Conservation (phyloP, 495 filamentous ascomycete genomes). For the Trichoderma orchidacearum region DNA sequence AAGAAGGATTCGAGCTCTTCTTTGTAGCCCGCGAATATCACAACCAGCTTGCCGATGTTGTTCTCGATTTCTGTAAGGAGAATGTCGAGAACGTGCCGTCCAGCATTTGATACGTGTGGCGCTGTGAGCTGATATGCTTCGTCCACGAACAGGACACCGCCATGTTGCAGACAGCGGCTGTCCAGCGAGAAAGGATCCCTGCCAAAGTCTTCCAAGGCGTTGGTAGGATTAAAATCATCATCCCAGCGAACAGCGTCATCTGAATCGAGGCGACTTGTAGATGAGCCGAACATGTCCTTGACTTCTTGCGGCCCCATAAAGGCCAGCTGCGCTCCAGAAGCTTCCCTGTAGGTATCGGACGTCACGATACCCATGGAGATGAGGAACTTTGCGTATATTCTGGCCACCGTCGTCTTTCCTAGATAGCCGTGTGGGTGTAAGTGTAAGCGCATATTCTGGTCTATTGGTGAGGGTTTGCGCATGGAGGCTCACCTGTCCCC, state of each 20-base stretch:
- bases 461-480: background rate
- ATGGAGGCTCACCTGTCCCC: constrained; percentile 37
- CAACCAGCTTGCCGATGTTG: constrained; percentile 58
- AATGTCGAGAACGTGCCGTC: constrained; percentile 54
- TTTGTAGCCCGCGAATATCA: constrained; percentile 67
- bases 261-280: background rate
- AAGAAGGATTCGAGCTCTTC: constrained; percentile 72
- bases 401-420: constrained; percentile 70
- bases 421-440: background rate
- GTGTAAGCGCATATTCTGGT: too few relatives aligned
- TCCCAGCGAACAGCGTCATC: background rate
- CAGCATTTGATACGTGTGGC: constrained; percentile 32
- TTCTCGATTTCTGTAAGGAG: constrained; percentile 67
- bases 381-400: constrained; percentile 59
- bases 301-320: constrained; percentile 43
- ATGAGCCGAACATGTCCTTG: constrained; percentile 38
- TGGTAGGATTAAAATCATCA: too few relatives aligned
- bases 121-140: constrained; percentile 63
- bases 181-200: background rate
- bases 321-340: constrained; percentile 51
- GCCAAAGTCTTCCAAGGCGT: constrained; percentile 20
- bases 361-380: constrained; percentile 44
- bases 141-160: constrained; percentile 64
- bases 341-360: constrained; percentile 42
- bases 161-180: constrained; percentile 21